Evolutionary conservation across 441 rosid species (phyloP).

Genomic region (Erysimum pusillum): DNA sequence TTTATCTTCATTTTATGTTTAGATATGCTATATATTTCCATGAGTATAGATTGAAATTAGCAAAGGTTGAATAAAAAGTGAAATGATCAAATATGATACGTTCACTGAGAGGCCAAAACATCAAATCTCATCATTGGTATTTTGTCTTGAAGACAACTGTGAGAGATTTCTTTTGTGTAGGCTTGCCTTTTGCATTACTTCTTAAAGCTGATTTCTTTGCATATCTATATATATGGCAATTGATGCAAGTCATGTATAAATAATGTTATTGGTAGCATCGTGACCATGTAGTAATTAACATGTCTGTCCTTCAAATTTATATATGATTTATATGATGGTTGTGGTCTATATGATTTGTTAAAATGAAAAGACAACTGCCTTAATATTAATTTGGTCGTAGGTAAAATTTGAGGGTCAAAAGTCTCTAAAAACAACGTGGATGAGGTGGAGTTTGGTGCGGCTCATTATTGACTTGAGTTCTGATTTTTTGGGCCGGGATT

Average conservation of each 20-base stretch:
- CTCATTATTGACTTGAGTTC: slow-evolving; percentile 40
- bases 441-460: slow-evolving; percentile 46
- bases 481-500: neutral
- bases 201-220: neutral
- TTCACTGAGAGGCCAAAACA: slow-evolving; percentile 82
- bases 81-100: slow-evolving; percentile 77
- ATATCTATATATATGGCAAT: neutral
- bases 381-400: slow-evolving; percentile 11
- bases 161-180: slow-evolving; percentile 59
- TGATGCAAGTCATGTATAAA: slow-evolving; percentile 2
- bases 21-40: neutral
- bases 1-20: slow-evolving; percentile 13
- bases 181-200: slow-evolving; percentile 71
- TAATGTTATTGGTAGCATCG: neutral
- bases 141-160: slow-evolving; percentile 47
- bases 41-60: neutral
- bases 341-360: slow-evolving; percentile 11
- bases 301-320: neutral
- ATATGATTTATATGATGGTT: neutral
- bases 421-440: slow-evolving; percentile 34
- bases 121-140: slow-evolving; percentile 49
- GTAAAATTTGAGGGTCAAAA: slow-evolving; percentile 30
- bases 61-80: slow-evolving; percentile 31
- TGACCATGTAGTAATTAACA: slow-evolving; percentile 12
- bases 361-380: slow-evolving; percentile 1